Percentiles rank a stretch among this genome's conserved stretches.
phyloP scores from a whole-genome alignment of 768 basidiomycete genomes.

The Lyophyllum semitale region DNA sequence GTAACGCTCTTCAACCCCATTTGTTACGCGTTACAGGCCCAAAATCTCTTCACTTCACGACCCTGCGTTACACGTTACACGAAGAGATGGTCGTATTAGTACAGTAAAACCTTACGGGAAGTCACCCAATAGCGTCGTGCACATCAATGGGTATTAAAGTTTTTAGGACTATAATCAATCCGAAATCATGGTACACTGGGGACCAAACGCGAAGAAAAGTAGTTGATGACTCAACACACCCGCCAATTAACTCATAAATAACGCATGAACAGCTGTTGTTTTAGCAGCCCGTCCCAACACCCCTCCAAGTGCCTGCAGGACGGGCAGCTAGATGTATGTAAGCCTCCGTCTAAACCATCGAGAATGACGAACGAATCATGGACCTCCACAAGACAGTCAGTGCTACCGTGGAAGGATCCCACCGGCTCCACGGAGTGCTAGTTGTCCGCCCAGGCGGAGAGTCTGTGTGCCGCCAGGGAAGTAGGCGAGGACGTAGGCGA shows the following conservation, averaged over 20 bases:
- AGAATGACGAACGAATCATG: not conserved
- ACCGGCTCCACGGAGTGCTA: conserved; percentile 83
- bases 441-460: conserved; percentile 74
- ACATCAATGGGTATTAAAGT: too few species aligned
- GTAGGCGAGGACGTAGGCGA: conserved; percentile 91
- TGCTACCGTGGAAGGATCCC: conserved; percentile 74
- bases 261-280: not conserved
- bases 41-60: too few species aligned
- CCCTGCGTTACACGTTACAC: too few species aligned
- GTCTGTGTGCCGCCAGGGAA: conserved; percentile 91
- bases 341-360: not conserved
- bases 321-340: not conserved
- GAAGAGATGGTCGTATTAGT: too few species aligned
- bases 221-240: too few species aligned
- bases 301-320: not conserved
- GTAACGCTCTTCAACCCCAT: too few species aligned
- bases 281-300: not conserved
- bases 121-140: too few species aligned
- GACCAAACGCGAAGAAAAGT: too few species aligned
- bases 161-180: conserved; percentile 1
- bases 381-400: not conserved
- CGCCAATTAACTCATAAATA: not conserved
- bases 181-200: not conserved
- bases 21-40: too few species aligned
- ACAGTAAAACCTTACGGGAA: too few species aligned